Conservation (phyloP, 805 yeast genomes). For the Ogataea pini region DNA sequence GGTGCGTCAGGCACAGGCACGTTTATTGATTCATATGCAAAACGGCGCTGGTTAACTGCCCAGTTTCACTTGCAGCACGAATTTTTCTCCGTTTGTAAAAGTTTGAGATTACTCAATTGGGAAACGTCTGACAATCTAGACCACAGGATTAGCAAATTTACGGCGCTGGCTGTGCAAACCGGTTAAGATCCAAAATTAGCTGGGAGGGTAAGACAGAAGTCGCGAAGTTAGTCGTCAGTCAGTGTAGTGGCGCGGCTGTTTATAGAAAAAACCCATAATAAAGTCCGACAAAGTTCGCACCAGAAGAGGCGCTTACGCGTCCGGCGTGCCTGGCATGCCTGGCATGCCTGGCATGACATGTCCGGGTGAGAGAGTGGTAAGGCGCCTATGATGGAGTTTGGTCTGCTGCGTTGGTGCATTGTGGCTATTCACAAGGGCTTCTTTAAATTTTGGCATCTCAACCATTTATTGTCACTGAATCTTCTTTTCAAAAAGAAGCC, state of each 20-base stretch:
- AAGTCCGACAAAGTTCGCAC: no score
- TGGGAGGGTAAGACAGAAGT: background rate
- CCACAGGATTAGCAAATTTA: background rate
- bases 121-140: constrained; percentile 4
- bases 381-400: background rate
- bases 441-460: no score
- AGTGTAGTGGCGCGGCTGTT: background rate
- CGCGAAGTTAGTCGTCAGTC: background rate
- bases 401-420: background rate
- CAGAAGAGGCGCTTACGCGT: background rate
- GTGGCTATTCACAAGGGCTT: no score
- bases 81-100: background rate
- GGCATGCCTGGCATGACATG: no score
- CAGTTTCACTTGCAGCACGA: background rate
- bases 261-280: no score
- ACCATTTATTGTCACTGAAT: no score
- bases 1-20: background rate
- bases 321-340: background rate
- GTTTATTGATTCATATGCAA: background rate
- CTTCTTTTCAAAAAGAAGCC: background rate
- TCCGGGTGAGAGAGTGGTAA: no score
- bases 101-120: background rate
- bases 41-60: background rate
- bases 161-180: constrained; percentile 1
- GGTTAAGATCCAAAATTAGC: background rate